Base-by-base conservation (phyloP, 140 eudicot species). In the Anethum foeniculum region DNA sequence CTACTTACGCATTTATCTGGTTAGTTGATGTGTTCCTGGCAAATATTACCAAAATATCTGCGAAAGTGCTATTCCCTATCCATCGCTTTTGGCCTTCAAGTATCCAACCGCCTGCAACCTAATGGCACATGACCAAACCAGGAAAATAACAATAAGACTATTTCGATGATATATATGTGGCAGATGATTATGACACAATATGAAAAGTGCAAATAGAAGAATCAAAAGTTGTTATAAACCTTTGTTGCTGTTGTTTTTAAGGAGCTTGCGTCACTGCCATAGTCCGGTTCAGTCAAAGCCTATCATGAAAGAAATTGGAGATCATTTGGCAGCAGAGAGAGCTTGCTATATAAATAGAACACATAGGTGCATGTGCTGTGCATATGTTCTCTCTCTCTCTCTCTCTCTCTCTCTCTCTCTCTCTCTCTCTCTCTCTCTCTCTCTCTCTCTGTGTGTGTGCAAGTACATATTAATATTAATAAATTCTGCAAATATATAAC, bases 1-100 rank as follows among this genome's bases (percentile, higher is more conserved):
- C 6, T 65, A 85, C 91, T 81, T 88, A 95, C 99, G 93, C 99
- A 71, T 95, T 95, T 85, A 95, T 93, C 85, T 95, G 97, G 86
- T 95, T 91, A 68, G 91, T 89, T 56, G 88, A 60, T 47, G 92
- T 86, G 84, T 95, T 92, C 85, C 95, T 90, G 56, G 97, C 99
- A 85, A 92, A 95, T 47, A 95, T 91, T 79, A 95, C 89, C 78
- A 95, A 87, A 76, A 95, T 75, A 88, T 95, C 99, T 58, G 99
- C 99, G 86, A 93, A 95, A 41, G 99, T 95, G 90, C 98, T 94
- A 85, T 94, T 94, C 48, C 99, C 99, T 64, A 91, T 95, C 99
- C 99, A 95, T 16, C 99, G 91, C 79, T 95, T 95, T 85, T 92
- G 97, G 75, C 99, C 99, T 85, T 95, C 96, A 84, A 95, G 88